Evolutionary conservation across 2,329 filamentous ascomycete genomes (phyloP).

Genomic region (Neofusicoccum cordaticola): DNA sequence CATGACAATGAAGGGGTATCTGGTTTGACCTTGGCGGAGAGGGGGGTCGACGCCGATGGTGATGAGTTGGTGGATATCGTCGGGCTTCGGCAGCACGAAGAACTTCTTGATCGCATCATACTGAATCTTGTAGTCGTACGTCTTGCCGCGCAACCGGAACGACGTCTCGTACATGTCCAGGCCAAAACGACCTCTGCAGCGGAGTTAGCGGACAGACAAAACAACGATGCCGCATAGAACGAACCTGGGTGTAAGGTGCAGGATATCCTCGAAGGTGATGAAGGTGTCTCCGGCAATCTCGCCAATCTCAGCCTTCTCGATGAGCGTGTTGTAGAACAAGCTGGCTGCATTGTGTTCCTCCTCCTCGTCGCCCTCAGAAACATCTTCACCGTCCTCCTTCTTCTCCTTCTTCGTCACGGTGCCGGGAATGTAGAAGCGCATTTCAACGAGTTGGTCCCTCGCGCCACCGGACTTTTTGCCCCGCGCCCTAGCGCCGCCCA

Average conservation of each 20-base stretch:
- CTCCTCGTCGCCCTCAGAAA: conserved; percentile 57
- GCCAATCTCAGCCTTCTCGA: conserved; percentile 98
- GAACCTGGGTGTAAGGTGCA: conserved; percentile 92
- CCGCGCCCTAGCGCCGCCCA: conserved; percentile 70
- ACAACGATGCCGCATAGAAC: conserved; percentile 21
- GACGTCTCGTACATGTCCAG: conserved; percentile 99
- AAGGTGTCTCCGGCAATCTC: conserved; percentile 98
- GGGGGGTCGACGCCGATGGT: conserved; percentile 93
- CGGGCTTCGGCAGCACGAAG: conserved; percentile 97
- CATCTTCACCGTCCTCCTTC: conserved; percentile 66
- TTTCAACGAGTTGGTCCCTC: conserved; percentile 91
- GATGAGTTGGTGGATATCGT: conserved; percentile 93
- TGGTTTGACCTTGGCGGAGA: conserved; percentile 91
- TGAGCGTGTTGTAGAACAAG: conserved; percentile 96
- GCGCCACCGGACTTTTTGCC: conserved; percentile 89
- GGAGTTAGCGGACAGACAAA: conserved; percentile 25
- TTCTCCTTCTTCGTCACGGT: conserved; percentile 70
- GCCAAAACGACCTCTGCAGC: conserved; percentile 87
- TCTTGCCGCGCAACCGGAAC: conserved; percentile 95
- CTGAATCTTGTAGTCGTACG: conserved; percentile 99
- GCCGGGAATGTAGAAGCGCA: conserved; percentile 98
- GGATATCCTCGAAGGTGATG: conserved; percentile 92
- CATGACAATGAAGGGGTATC: conserved; percentile 98
- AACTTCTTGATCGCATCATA: conserved; percentile 98
- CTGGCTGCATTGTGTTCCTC: conserved; percentile 94